These are phyloP conservation scores for Tylopilus plumbeoviolaceoides DNA, from an alignment of 768 basidiomycete genomes.

Conservation along the genomic window DNA sequence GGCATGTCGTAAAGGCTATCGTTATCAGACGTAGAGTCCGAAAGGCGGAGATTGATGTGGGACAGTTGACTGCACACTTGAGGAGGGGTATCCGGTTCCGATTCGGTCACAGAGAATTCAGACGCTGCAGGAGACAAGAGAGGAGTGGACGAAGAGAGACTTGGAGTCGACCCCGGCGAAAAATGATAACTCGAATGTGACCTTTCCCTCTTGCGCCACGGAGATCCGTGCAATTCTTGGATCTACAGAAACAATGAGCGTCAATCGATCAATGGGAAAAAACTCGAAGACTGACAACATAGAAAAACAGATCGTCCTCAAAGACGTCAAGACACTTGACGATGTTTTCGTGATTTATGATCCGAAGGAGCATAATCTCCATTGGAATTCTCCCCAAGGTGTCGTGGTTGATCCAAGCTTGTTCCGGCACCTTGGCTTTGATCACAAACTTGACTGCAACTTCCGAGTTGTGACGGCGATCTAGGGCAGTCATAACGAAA, in stretches of 20 bases:
- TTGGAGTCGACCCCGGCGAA: slow-evolving; percentile 23
- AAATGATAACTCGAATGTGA: slow-evolving; percentile 22
- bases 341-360: slow-evolving; percentile 75
- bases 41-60: slow-evolving; percentile 15
- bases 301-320: slow-evolving; percentile 82
- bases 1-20: slow-evolving; percentile 2
- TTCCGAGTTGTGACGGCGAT: slow-evolving; percentile 55
- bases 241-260: slow-evolving; percentile 44
- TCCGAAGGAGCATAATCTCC: slow-evolving; percentile 74
- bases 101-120: slow-evolving; percentile 41
- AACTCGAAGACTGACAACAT: slow-evolving; percentile 58
- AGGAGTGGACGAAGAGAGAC: slow-evolving; percentile 41
- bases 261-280: slow-evolving; percentile 1
- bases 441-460: slow-evolving; percentile 96
- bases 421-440: slow-evolving; percentile 61
- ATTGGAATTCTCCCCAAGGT: slow-evolving; percentile 64
- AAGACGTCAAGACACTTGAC: slow-evolving; percentile 81
- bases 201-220: slow-evolving; percentile 62
- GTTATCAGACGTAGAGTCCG: slow-evolving; percentile 12
- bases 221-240: slow-evolving; percentile 89
- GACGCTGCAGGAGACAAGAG: slow-evolving; percentile 56
- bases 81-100: slow-evolving; percentile 43
- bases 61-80: slow-evolving; percentile 26
- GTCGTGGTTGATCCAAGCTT: slow-evolving; percentile 55
- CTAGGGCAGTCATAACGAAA: slow-evolving; percentile 85